These are phyloP conservation scores for Aspergillus japonicus DNA, from an alignment of 2,329 filamentous ascomycete genomes.

Conservation along the genomic window DNA sequence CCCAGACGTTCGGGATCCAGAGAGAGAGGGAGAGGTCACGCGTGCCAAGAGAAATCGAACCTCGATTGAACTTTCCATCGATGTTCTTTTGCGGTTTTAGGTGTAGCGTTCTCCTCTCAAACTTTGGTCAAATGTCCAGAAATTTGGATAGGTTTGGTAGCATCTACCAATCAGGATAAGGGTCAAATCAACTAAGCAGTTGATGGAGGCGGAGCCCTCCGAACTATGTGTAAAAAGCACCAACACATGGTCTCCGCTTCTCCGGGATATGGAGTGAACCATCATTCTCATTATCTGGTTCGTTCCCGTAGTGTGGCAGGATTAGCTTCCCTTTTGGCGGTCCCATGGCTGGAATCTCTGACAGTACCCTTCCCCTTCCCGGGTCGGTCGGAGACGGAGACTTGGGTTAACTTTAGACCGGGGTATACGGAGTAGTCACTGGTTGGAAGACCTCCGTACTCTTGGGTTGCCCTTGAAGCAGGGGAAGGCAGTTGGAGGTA, in stretches of 20 bases:
- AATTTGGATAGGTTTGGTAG: neutral
- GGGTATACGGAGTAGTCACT: neutral
- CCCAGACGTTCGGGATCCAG: too few species aligned
- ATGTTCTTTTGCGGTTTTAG: constrained; percentile 16
- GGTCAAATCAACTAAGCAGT: neutral
- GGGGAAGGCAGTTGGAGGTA: neutral
- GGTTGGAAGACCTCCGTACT: neutral
- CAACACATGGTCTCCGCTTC: neutral
- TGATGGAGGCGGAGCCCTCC: too few species aligned
- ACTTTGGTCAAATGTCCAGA: neutral
- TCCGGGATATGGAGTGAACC: neutral
- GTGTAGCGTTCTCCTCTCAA: constrained; percentile 7
- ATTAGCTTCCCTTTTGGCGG: neutral
- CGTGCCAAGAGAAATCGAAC: constrained; percentile 12
- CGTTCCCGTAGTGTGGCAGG: neutral
- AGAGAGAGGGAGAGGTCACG: neutral
- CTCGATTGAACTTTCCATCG: constrained; percentile 7
- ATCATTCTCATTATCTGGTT: neutral
- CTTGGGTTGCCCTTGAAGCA: neutral
- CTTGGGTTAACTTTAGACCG: too few species aligned
- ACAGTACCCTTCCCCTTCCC: neutral
- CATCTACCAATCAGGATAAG: neutral
- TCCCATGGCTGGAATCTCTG: neutral
- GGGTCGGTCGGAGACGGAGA: too few species aligned
- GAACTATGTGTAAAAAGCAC: neutral